Evolutionary conservation across 768 basidiomycete genomes (phyloP).

Genomic region (Suillus ampliporus): DNA sequence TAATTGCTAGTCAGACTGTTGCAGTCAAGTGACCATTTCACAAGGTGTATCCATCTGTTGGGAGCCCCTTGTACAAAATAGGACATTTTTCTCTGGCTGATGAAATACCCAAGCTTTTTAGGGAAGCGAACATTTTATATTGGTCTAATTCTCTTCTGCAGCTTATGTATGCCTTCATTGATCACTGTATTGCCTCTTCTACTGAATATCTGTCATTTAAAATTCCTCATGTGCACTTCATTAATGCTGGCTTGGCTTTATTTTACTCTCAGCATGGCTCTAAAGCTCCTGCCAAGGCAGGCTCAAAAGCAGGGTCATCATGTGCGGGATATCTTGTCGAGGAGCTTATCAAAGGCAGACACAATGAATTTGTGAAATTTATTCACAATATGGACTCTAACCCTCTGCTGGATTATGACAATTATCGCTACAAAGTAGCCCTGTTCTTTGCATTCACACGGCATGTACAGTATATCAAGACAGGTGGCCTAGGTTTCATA

Average conservation of each 20-base stretch:
- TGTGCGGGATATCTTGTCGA: slow-evolving; percentile 13
- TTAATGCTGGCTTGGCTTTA: slow-evolving; percentile 12
- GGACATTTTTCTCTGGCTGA: background rate
- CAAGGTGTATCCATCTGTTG: background rate
- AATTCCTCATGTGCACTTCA: slow-evolving; percentile 16
- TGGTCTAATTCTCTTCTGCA: slow-evolving; percentile 16
- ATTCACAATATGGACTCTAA: slow-evolving; percentile 13
- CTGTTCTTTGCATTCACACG: slow-evolving; percentile 16
- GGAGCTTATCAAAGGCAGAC: slow-evolving; percentile 7
- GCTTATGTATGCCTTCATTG: slow-evolving; percentile 15
- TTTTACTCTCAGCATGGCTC: background rate
- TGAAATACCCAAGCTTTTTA: slow-evolving; percentile 8
- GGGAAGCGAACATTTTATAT: slow-evolving; percentile 17
- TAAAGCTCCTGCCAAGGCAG: background rate
- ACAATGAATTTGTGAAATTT: slow-evolving; percentile 8
- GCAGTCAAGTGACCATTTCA: slow-evolving; percentile 6
- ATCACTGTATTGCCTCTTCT: background rate
- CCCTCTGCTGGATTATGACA: background rate
- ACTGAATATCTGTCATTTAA: slow-evolving; percentile 5
- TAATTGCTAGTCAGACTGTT: background rate
- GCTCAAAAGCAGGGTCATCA: background rate
- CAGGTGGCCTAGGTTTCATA: slow-evolving; percentile 5
- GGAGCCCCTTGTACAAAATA: background rate
- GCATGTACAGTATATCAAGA: slow-evolving; percentile 16
- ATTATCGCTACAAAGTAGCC: background rate